phyloP scores from a whole-genome alignment of 345 rosid genomes.

The Combretum micranthum region DNA sequence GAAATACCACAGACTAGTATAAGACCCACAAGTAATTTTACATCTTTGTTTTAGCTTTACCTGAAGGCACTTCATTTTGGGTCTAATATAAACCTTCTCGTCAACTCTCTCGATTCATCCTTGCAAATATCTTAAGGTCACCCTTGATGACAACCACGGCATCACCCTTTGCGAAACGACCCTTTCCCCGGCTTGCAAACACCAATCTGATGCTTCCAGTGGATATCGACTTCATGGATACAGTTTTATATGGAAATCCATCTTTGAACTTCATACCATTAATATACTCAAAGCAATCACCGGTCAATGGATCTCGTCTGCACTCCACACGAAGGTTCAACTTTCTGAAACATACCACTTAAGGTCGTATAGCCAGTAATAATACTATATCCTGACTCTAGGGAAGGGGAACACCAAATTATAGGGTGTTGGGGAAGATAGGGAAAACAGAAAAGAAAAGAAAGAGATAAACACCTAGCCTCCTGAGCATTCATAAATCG shows the following conservation, averaged over 20 bases:
- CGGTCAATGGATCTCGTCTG: conserved; percentile 73
- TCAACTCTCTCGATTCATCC: conserved; percentile 99
- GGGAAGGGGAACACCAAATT: no score
- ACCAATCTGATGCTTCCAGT: conserved; percentile 70
- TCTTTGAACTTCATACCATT: conserved; percentile 79
- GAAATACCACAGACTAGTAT: background rate
- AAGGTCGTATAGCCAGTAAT: no score
- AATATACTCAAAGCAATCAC: conserved; percentile 83
- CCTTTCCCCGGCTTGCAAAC: conserved; percentile 59
- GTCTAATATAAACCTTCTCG: conserved; percentile 81
- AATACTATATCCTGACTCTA: no score
- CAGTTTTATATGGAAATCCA: conserved; percentile 78
- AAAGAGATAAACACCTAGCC: conserved; percentile 71
- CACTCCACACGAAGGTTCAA: conserved; percentile 90
- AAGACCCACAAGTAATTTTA: conserved; percentile 4
- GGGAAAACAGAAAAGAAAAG: background rate
- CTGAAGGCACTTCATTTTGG: conserved; percentile 87
- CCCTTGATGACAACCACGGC: conserved; percentile 85
- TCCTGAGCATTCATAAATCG: conserved; percentile 92
- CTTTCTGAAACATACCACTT: conserved; percentile 50
- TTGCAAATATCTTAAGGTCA: conserved; percentile 80
- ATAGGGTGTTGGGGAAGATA: no score
- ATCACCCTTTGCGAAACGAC: conserved; percentile 71
- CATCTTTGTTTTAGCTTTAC: conserved; percentile 46
- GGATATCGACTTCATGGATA: conserved; percentile 78